Base-by-base conservation (phyloP, 2,329 filamentous ascomycete species). In the Xylogone sp. region DNA sequence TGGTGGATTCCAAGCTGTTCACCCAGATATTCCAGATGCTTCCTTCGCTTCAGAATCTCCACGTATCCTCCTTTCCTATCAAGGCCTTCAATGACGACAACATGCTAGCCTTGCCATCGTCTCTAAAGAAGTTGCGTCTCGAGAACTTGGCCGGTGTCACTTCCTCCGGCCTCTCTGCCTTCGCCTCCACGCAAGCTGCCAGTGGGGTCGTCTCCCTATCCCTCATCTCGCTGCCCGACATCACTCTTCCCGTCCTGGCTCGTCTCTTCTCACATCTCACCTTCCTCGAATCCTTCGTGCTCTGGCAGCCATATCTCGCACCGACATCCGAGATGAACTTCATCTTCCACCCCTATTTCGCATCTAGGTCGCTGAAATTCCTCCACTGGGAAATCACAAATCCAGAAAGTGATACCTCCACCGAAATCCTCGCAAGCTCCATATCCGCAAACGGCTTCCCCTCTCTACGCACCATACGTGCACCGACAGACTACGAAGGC, bases 401-500 rank as follows among this genome's bases (percentile, higher is more conserved):
- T 48, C 51, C 59, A 3, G 54, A 60, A 18, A 64, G 68, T 20
- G 66, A 57, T 45, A 76, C 72, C 45, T 82, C 85, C 1, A 84
- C 87, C 47, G 73, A 76, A 4, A 80, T 87, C 45, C 74, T 91
- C 7, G 82, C 85, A 1, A 74, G 75, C 52, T 83, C 82, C 60
- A 87, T 91, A 56, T 68, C 68, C 4, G 75, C 78, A 1, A 71
- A 71, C 3, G 82, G 82, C 0, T 88, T 92, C 61, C 87, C 88
- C 0, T 65, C 70, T 0, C 74, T 92, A 9, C 72, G 71, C 9
- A 71, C 64, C 1, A 69, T 91, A 18, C 81, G 87, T 49, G 75
- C 82, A 0, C 88, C 86, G 1, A 82, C 82, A 52, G 88, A 92
- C 57, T 79, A 85, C 1, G 79, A 88, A 4, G 88, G 87, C 21